These are phyloP conservation scores for Trichoderma parareesei DNA, from an alignment of 495 filamentous ascomycete genomes.

Conservation along the genomic window DNA sequence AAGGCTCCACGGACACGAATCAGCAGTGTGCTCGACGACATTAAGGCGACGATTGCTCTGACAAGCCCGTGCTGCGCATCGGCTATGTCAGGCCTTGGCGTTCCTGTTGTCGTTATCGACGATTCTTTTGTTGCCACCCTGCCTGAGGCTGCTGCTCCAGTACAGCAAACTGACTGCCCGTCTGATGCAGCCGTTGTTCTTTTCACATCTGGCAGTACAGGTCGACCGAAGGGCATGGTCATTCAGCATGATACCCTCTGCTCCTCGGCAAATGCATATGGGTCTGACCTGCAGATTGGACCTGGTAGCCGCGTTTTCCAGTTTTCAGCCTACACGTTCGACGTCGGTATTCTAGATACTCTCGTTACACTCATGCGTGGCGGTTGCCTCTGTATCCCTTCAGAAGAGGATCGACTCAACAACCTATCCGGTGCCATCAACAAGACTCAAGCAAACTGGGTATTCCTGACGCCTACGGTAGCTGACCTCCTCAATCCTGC, in stretches of 20 bases:
- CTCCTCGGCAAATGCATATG: conserved; percentile 22
- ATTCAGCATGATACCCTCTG: conserved; percentile 32
- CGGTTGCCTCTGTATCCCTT: conserved; percentile 45
- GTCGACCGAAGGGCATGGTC: conserved; percentile 37
- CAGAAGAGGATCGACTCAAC: conserved; percentile 28
- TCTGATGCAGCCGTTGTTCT: conserved; percentile 33
- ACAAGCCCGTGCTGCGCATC: neutral
- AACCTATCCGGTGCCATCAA: conserved; percentile 32
- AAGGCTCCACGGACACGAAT: neutral
- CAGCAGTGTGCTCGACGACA: neutral
- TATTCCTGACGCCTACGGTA: conserved; percentile 38
- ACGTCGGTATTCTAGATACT: conserved; percentile 59
- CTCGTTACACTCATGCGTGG: conserved; percentile 54
- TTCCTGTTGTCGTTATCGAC: neutral
- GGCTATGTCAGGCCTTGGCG: neutral
- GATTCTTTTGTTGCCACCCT: neutral
- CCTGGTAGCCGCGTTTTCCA: conserved; percentile 50
- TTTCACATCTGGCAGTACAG: conserved; percentile 49
- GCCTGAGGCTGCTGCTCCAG: conserved; percentile 12
- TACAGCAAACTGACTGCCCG: conserved; percentile 19
- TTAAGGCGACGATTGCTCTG: neutral
- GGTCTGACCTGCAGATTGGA: conserved; percentile 34
- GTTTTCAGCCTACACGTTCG: conserved; percentile 61
- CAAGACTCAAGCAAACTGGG: conserved; percentile 42
- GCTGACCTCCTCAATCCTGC: conserved; percentile 35